A percentile compares a stretch with the other conserved stretches of the same genome.
phyloP scores from a whole-genome alignment of 805 yeast species.

The Cyberlindnera euphorbiae region DNA sequence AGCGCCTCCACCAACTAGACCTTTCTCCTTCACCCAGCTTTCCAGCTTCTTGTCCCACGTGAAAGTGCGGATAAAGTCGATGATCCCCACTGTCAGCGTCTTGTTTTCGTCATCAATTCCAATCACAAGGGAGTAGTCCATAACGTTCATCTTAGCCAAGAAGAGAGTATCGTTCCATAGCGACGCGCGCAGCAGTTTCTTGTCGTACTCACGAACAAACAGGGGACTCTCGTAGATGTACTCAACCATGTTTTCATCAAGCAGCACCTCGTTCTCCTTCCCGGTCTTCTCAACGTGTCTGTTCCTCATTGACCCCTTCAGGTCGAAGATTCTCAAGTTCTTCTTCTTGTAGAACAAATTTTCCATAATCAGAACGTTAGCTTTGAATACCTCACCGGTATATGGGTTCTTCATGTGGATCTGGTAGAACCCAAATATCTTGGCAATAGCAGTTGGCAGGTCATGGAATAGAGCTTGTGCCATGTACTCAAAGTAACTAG shows the following conservation, averaged over 20 bases:
- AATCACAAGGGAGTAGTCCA: slow-evolving; percentile 95
- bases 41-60: slow-evolving; percentile 99
- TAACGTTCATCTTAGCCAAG: slow-evolving; percentile 93
- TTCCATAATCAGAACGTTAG: slow-evolving; percentile 95
- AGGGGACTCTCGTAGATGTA: slow-evolving; percentile 94
- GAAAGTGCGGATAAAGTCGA: slow-evolving; percentile 89
- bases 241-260: slow-evolving; percentile 98
- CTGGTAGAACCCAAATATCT: slow-evolving; percentile 93
- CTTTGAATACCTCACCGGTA: slow-evolving; percentile 70
- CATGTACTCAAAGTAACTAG: slow-evolving; percentile 93
- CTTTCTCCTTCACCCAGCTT: slow-evolving; percentile 97
- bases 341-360: slow-evolving; percentile 82
- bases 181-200: slow-evolving; percentile 78
- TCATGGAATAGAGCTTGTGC: slow-evolving; percentile 94
- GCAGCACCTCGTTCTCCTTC: slow-evolving; percentile 83
- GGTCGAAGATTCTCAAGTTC: slow-evolving; percentile 83
- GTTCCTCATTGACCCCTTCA: slow-evolving; percentile 97
- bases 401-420: slow-evolving; percentile 78
- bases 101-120: slow-evolving; percentile 74
- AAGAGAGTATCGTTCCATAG: slow-evolving; percentile 94
- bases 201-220: slow-evolving; percentile 89
- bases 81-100: slow-evolving; percentile 86
- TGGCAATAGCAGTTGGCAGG: slow-evolving; percentile 89
- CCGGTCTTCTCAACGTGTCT: slow-evolving; percentile 97
- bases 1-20: slow-evolving; percentile 79